A percentile compares a stretch with the other conserved stretches of the same genome.
These are phyloP conservation scores for Hypsizygus marmoreus DNA, from an alignment of 768 basidiomycete species.

Conservation along the genomic window DNA sequence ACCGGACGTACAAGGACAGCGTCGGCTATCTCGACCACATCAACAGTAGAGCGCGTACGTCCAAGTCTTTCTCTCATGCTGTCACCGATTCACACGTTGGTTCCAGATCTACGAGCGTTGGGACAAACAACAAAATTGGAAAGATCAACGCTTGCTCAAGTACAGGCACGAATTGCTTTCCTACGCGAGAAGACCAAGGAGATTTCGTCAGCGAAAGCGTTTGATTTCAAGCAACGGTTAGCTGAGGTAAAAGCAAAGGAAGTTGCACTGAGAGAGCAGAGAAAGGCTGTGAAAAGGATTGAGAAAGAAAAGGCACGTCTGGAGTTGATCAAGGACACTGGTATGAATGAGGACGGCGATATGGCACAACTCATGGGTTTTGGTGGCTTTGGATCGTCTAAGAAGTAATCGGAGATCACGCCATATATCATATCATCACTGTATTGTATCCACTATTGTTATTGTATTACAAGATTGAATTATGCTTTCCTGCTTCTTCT, in stretches of 20 bases:
- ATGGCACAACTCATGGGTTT: conserved; percentile 91
- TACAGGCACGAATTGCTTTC: conserved; percentile 85
- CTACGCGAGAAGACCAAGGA: conserved; percentile 88
- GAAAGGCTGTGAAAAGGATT: conserved; percentile 79
- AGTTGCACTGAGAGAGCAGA: conserved; percentile 62
- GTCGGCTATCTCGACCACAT: conserved; percentile 95
- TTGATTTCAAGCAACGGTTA: conserved; percentile 90
- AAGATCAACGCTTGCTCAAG: conserved; percentile 90
- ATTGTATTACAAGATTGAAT: conserved; percentile 28
- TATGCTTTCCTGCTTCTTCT: conserved; percentile 22
- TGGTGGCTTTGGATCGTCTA: conserved; percentile 84
- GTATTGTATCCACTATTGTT: conserved; percentile 30
- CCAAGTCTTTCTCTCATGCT: neutral
- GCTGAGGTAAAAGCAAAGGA: conserved; percentile 81
- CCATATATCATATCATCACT: conserved; percentile 13
- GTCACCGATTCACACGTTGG: conserved; percentile 4
- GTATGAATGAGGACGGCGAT: conserved; percentile 54
- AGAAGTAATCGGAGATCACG: conserved; percentile 54
- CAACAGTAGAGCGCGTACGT: conserved; percentile 89
- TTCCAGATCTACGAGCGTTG: conserved; percentile 81
- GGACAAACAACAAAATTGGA: conserved; percentile 95
- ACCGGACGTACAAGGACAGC: conserved; percentile 90
- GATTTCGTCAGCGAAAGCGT: conserved; percentile 83
- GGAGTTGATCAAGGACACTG: conserved; percentile 56
- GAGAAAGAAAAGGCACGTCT: conserved; percentile 72